These are phyloP conservation scores for Dillenia turbinata DNA, from an alignment of 164 flowering plant genomes.

Conservation along the genomic window DNA sequence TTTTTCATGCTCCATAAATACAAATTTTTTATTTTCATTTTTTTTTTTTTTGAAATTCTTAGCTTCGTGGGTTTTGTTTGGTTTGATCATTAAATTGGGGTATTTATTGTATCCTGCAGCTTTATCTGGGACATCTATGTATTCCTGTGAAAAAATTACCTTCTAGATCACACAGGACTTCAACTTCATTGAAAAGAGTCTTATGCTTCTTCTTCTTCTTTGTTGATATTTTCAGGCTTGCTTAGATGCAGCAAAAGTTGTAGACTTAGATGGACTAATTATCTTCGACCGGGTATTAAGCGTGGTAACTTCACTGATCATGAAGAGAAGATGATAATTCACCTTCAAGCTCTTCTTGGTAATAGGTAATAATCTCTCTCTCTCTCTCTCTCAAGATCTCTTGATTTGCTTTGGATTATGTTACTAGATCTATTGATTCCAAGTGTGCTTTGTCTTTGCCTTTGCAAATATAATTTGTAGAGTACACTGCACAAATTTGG, in stretches of 20 bases:
- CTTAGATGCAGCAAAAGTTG: conserved; percentile 90
- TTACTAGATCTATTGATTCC: neutral
- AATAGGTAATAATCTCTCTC: conserved; percentile 50
- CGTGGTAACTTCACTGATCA: conserved; percentile 83
- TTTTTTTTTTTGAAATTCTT: neutral
- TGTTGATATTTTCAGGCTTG: conserved; percentile 45
- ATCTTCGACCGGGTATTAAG: conserved; percentile 88
- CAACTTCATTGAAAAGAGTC: no score
- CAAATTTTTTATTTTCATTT: neutral
- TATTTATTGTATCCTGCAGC: conserved; percentile 11
- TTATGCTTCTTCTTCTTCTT: neutral
- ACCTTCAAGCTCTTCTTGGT: conserved; percentile 93
- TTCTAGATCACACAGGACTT: neutral
- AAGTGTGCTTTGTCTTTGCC: neutral
- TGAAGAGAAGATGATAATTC: conserved; percentile 95
- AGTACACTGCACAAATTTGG: neutral
- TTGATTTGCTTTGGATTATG: no score
- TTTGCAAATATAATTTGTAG: neutral
- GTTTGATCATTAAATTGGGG: conserved; percentile 16
- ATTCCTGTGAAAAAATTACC: neutral
- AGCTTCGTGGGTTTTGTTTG: conserved; percentile 13
- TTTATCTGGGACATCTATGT: neutral
- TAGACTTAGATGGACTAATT: conserved; percentile 92
- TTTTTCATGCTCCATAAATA: no score
- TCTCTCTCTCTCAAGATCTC: neutral